These are phyloP conservation scores for Neoboletus magnificus DNA, from an alignment of 768 basidiomycete genomes.

Conservation along the genomic window DNA sequence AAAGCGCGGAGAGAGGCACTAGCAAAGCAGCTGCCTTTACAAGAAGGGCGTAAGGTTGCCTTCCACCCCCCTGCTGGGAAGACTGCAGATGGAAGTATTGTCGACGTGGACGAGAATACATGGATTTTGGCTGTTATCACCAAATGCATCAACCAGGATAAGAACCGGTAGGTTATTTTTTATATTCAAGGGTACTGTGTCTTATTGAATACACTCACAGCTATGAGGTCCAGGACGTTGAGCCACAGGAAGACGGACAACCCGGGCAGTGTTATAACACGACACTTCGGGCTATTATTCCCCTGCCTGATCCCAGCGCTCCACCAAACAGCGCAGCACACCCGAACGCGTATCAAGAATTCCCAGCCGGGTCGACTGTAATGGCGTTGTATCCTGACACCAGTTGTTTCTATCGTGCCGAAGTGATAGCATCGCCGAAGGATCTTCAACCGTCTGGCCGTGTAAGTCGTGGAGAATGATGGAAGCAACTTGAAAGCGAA, in stretches of 20 bases:
- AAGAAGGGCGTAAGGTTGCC: constrained; percentile 74
- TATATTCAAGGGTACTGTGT: background rate
- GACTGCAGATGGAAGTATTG: constrained; percentile 45
- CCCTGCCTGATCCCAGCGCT: constrained; percentile 72
- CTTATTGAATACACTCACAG: constrained; percentile 33
- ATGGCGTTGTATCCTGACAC: constrained; percentile 91
- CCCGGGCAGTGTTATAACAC: constrained; percentile 70
- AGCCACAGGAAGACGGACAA: constrained; percentile 78
- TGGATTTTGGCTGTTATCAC: constrained; percentile 84
- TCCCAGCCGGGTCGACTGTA: constrained; percentile 66
- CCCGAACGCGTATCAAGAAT: constrained; percentile 67
- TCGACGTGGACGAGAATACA: constrained; percentile 45
- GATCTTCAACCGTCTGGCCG: constrained; percentile 37
- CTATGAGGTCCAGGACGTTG: constrained; percentile 84
- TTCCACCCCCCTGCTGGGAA: constrained; percentile 70
- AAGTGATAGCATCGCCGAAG: constrained; percentile 68
- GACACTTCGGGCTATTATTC: constrained; percentile 67
- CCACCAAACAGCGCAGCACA: constrained; percentile 57
- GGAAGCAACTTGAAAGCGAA: background rate
- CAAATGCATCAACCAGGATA: constrained; percentile 67
- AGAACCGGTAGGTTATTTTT: constrained; percentile 49
- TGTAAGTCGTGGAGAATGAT: constrained; percentile 29
- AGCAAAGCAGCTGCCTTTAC: constrained; percentile 61
- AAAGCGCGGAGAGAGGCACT: constrained; percentile 64
- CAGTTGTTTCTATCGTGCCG: constrained; percentile 86